phyloP scores from a whole-genome alignment of 805 yeast genomes.

The Cyberlindnera subsufficiens region DNA sequence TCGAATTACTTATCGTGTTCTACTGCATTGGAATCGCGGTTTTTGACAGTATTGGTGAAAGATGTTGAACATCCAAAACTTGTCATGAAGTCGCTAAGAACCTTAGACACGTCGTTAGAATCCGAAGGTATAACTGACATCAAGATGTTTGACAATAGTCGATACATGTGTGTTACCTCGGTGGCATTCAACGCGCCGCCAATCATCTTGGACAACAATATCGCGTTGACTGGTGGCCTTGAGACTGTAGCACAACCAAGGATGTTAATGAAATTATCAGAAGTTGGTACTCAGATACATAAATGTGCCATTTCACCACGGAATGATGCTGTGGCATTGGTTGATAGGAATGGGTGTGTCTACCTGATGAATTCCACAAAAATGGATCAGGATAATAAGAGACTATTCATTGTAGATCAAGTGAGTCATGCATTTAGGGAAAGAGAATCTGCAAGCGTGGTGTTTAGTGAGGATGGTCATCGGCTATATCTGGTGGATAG shows the following conservation, averaged over 20 bases:
- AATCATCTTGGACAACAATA: slow-evolving; percentile 58
- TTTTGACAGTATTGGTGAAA: slow-evolving; percentile 64
- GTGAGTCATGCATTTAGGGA: slow-evolving; percentile 70
- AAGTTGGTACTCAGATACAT: slow-evolving; percentile 78
- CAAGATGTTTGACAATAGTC: slow-evolving; percentile 63
- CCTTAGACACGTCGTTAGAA: slow-evolving; percentile 60
- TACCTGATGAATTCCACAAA: slow-evolving; percentile 62
- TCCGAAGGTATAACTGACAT: slow-evolving; percentile 87
- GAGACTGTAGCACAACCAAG: slow-evolving; percentile 53
- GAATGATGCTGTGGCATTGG: slow-evolving; percentile 77
- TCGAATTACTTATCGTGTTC: slow-evolving; percentile 70
- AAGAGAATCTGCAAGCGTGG: slow-evolving; percentile 72
- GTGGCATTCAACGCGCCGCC: slow-evolving; percentile 64
- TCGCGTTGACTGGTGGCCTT: slow-evolving; percentile 35
- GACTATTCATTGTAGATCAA: slow-evolving; percentile 55
- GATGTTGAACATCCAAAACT: slow-evolving; percentile 60
- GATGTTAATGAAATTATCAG: slow-evolving; percentile 59
- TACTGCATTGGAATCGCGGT: slow-evolving; percentile 62
- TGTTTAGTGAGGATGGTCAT: slow-evolving; percentile 78
- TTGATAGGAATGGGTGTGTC: slow-evolving; percentile 74
- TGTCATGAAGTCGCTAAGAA: slow-evolving; percentile 61
- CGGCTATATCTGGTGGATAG: slow-evolving; percentile 72
- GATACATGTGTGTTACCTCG: slow-evolving; percentile 50
- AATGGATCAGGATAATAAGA: slow-evolving; percentile 48
- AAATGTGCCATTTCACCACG: slow-evolving; percentile 72